These are phyloP conservation scores for Diospyros kaki DNA, from an alignment of 148 eudicot genomes.

Conservation along the genomic window DNA sequence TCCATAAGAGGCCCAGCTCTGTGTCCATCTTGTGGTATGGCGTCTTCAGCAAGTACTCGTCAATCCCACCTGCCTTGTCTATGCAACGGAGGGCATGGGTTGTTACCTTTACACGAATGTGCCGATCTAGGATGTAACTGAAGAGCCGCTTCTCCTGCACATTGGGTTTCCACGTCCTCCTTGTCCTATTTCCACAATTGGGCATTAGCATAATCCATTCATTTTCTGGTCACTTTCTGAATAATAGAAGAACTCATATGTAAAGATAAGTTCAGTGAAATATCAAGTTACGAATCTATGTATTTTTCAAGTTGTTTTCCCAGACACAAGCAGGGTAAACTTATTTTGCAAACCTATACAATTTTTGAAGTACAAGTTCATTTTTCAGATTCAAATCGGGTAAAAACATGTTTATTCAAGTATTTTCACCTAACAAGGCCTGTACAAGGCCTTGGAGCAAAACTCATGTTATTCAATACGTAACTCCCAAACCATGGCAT, in stretches of 20 bases:
- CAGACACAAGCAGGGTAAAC: too few relatives aligned
- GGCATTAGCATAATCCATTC: not conserved
- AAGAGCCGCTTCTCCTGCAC: constrained; percentile 85
- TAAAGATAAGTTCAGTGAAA: too few relatives aligned
- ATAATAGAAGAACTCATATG: not conserved
- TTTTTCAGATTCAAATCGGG: too few relatives aligned
- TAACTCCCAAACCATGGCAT: too few relatives aligned
- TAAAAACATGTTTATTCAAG: too few relatives aligned
- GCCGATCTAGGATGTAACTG: constrained; percentile 83
- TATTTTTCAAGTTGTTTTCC: too few relatives aligned
- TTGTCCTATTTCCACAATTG: constrained; percentile 43
- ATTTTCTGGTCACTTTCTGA: not conserved
- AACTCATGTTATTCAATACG: too few relatives aligned
- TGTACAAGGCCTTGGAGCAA: too few relatives aligned
- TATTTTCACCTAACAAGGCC: too few relatives aligned
- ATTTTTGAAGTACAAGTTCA: too few relatives aligned
- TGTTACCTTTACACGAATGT: constrained; percentile 82
- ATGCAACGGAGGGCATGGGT: constrained; percentile 93
- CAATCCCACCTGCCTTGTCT: constrained; percentile 97
- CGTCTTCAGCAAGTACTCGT: constrained; percentile 89
- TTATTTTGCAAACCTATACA: too few relatives aligned
- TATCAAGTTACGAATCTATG: too few relatives aligned
- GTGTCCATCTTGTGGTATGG: constrained; percentile 97
- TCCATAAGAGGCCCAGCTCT: constrained; percentile 87
- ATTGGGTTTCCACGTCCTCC: constrained; percentile 89